Base-by-base conservation (phyloP, 495 filamentous ascomycete genomes). In the Hypoxylon intermedium region DNA sequence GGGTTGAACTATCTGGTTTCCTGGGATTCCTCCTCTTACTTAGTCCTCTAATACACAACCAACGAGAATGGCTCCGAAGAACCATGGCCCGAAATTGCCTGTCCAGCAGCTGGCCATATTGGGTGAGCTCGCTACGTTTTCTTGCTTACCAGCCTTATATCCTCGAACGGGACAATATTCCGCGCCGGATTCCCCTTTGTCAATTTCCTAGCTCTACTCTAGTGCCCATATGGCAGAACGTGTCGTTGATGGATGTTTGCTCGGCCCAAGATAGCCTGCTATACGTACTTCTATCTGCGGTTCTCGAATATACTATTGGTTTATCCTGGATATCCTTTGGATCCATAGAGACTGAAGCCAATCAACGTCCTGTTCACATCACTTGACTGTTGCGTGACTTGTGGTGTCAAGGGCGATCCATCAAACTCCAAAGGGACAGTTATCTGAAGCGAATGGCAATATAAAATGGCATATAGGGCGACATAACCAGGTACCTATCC, bases 61-160 rank as follows among this genome's bases (percentile, higher is more conserved):
- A 28, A 54, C 37, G 34, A 45, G 12, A 58, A 77, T 79, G 75
- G 54, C 72, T 18, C 63, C 62, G 40, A 72, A 52, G 26, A 59
- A 67, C n/a, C 51, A 72, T 61, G 69, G 49, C 30, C 70, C 78
- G 13, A 80, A 76, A 59, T 58, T 82, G 63, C 80, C 81, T 1
- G 70, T 60, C 2, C 67, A 75, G 57, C 80, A 83, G 57, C 68
- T 83, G 53, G 65, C 85, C 9, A 88, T 90, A 68, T 77, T 90
- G 36, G 83, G 87, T 89, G 77, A 79, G 84, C 74, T 49, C 28
- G 11, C 40, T 9, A 18, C 24, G 12, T 57, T 66, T 57, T 41
- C 12, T 49, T 53, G 31, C 18, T 12, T 34, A 18, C 26, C 38
- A 40, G 19, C 31, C 24, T 15, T 31, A 18, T 31, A 24, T 19